phyloP scores from a whole-genome alignment of 2,329 filamentous ascomycete species.

The Aspergillus brunneoviolaceus region DNA sequence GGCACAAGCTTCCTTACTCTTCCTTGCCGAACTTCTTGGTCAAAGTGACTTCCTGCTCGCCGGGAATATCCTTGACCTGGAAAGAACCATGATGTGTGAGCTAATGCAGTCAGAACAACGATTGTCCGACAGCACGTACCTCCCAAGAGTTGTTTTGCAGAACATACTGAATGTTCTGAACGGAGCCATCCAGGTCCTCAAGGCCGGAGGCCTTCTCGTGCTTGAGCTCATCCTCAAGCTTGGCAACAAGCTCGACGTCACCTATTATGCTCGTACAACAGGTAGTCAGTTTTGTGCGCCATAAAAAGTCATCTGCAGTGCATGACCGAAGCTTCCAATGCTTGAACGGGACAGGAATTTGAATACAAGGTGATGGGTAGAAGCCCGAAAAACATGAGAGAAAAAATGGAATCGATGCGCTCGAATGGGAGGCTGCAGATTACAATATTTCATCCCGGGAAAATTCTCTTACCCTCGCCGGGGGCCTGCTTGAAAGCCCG shows the following conservation, averaged over 20 bases:
- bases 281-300: background rate
- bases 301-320: background rate
- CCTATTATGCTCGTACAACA: conserved; percentile 37
- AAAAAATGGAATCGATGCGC: background rate
- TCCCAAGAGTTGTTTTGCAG: conserved; percentile 81
- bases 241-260: conserved; percentile 78
- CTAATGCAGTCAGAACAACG: background rate
- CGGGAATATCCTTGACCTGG: conserved; percentile 69
- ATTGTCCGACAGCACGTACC: conserved; percentile 44
- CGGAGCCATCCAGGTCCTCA: conserved; percentile 69
- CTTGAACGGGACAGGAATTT: background rate
- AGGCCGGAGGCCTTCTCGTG: conserved; percentile 80
- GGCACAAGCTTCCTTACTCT: conserved; percentile 60
- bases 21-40: conserved; percentile 83
- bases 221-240: conserved; percentile 79
- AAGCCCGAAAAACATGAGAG: background rate
- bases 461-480: conserved; percentile 44
- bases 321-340: background rate
- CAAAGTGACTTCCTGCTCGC: conserved; percentile 84
- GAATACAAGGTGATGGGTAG: background rate
- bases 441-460: background rate
- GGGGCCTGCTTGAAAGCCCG: conserved; percentile 43
- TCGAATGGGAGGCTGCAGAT: no score
- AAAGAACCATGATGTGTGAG: background rate
- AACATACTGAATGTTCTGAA: conserved; percentile 91